Evolutionary conservation across 2,329 filamentous ascomycete genomes (phyloP), one percentile per base, ranked within the genome.

Genomic region (Verticillium nonalfalfae): DNA sequence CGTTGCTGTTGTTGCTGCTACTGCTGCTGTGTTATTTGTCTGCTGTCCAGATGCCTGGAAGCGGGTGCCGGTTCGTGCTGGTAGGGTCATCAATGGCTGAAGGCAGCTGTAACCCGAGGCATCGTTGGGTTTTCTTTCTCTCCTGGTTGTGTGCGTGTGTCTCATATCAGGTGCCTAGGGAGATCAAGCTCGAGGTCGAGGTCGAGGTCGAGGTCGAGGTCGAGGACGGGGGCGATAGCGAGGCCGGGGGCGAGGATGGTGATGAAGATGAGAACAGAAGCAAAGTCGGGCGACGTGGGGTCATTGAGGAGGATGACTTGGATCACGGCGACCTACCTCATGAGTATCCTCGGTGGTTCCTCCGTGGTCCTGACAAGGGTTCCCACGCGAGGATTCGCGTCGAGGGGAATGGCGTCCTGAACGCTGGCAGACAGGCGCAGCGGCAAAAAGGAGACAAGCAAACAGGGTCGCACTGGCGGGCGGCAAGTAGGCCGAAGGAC

Each of bases 91-190:
- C 13, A 45, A 18, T 26, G 10, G 36, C 21, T 38, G 33, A 15
- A 39, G 38, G n/a, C 33, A 18, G 38, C 14, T 38, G 18, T 59
- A n/a, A 18, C 18, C 21, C n/a, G 45, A 21, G 18, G 45, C 45
- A 50, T 50, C 18, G 35, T 13, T 56, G 52, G 39, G 34, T 58
- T 58, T 40, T 50, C 38, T 52, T 59, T 60, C 60, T 56, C 39
- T 61, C 71, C 71, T 66, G 69, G 68, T 63, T 74, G 69, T 60
- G 68, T 21, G n/a, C 45, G 45, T 50, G 21, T 50, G 6, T 50
- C 4, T 26, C 45, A 50, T 50, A 18, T 50, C 45, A 21, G n/a
- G 45, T n/a, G 13, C 9, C 21, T 21, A 9, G 9, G n/a, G 45
- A 9, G 5, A 18, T 21, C 39, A 18, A 21, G 63, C 66, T 71